Percentiles rank a stretch among this genome's conserved stretches.
Evolutionary conservation across 192 early-diverging fungal genomes (phyloP).

Genomic region (Lunasporangiospora selenospora): DNA sequence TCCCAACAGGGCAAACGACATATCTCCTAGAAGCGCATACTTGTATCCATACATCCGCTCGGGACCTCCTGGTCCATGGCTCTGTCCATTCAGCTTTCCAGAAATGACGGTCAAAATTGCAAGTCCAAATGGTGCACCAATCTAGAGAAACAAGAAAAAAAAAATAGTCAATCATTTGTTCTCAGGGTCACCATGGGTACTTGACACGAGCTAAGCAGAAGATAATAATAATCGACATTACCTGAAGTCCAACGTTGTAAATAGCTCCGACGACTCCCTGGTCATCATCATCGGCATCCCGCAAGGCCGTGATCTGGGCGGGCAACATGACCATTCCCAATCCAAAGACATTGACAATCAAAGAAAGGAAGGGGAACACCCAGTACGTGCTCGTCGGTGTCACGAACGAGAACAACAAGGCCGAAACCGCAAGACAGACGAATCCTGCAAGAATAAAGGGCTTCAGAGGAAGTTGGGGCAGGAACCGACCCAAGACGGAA

Average conservation of each 20-base stretch:
- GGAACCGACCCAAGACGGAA: conserved; percentile 42
- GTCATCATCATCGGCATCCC: conserved; percentile 41
- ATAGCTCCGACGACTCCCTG: conserved; percentile 47
- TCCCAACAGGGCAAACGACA: conserved; percentile 13
- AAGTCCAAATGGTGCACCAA: conserved; percentile 45
- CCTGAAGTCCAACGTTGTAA: conserved; percentile 47
- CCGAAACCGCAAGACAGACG: conserved; percentile 8
- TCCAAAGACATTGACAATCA: conserved; percentile 41
- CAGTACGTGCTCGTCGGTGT: conserved; percentile 22
- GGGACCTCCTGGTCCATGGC: conserved; percentile 4
- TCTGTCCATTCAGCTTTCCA: conserved; percentile 35
- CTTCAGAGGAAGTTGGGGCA: conserved; percentile 37
- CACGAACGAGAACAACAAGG: conserved; percentile 38
- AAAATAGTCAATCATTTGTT: not conserved
- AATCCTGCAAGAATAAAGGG: conserved; percentile 28
- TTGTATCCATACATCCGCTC: conserved; percentile 38
- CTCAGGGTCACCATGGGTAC: too few species aligned
- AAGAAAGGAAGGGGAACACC: conserved; percentile 22
- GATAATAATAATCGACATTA: not conserved
- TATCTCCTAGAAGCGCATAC: conserved; percentile 21
- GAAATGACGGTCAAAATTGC: conserved; percentile 49
- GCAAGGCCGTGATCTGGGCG: conserved; percentile 38
- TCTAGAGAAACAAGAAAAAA: conserved; percentile 9
- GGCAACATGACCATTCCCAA: conserved; percentile 39
- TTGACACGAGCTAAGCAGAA: not conserved